These are phyloP conservation scores for Boletus austroedulis DNA, from an alignment of 1,284 basidiomycete species.

Conservation along the genomic window DNA sequence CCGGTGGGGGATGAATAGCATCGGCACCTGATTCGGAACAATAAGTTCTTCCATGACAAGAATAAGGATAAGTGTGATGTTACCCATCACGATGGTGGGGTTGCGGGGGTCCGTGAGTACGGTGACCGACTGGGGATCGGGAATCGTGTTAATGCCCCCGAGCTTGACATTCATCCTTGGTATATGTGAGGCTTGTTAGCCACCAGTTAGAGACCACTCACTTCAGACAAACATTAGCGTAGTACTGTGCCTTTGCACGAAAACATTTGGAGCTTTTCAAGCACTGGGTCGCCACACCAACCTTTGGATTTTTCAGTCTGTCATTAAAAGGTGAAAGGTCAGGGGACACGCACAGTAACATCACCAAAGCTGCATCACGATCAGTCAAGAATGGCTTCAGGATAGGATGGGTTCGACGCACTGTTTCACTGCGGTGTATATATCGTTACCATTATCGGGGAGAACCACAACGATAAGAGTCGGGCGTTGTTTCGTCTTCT, in stretches of 20 bases:
- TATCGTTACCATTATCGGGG: conserved; percentile 70
- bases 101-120: conserved; percentile 63
- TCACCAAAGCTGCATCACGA: conserved; percentile 59
- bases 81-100: conserved; percentile 78
- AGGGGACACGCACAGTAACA: conserved; percentile 44
- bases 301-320: conserved; percentile 37
- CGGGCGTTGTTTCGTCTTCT: conserved; percentile 44
- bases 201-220: conserved; percentile 33
- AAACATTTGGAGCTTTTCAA: conserved; percentile 61
- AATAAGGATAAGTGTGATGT: not conserved
- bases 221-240: conserved; percentile 78
- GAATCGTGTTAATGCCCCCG: conserved; percentile 74
- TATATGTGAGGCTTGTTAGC: conserved; percentile 1
- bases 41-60: conserved; percentile 1
- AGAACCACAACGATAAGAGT: conserved; percentile 63
- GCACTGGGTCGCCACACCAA: conserved; percentile 73
- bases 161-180: conserved; percentile 76
- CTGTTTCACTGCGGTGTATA: conserved; percentile 75
- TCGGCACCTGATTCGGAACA: conserved; percentile 54
- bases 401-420: conserved; percentile 39
- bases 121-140: conserved; percentile 57
- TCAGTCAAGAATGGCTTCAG: conserved; percentile 3
- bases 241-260: conserved; percentile 68
- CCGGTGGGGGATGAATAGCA: conserved; percentile 75
- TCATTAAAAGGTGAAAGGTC: not conserved